Evolutionary conservation across 768 basidiomycete species (phyloP).

Genomic region (Lentinus tigrinus): DNA sequence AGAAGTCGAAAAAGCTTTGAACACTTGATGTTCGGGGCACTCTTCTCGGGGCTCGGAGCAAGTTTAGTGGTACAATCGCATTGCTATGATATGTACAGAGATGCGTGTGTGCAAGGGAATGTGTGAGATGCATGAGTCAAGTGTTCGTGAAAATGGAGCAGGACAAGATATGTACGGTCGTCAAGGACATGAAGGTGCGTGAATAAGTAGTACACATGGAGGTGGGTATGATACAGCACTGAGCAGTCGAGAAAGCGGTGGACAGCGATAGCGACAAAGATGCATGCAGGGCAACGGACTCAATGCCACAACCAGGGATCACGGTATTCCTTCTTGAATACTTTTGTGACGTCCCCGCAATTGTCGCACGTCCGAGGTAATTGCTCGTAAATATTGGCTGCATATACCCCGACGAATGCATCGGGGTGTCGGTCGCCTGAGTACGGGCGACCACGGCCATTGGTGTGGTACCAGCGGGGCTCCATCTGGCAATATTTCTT

Average conservation of each 20-base stretch:
- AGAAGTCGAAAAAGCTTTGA: conserved; percentile 32
- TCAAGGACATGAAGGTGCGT: conserved; percentile 6
- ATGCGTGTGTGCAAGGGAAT: conserved; percentile 1
- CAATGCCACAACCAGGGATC: conserved; percentile 18
- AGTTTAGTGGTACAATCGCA: not conserved
- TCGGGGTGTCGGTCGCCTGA: conserved; percentile 37
- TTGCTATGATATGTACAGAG: conserved; percentile 2
- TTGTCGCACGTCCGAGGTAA: conserved; percentile 30
- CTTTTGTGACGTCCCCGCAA: conserved; percentile 28
- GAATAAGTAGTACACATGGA: conserved; percentile 4
- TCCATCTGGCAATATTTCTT: conserved; percentile 30
- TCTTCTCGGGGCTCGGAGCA: not conserved
- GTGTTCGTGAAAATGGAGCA: not conserved
- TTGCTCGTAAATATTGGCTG: conserved; percentile 29
- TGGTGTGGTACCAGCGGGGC: conserved; percentile 32
- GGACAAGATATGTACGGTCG: not conserved
- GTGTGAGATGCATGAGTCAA: conserved; percentile 10
- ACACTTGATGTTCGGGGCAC: not conserved
- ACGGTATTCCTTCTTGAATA: conserved; percentile 20
- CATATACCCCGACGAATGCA: conserved; percentile 20
- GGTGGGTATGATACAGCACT: conserved; percentile 10
- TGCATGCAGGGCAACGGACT: not conserved
- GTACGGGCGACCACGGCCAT: conserved; percentile 27
- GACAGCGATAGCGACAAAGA: not conserved
- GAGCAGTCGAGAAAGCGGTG: conserved; percentile 6